Percentiles rank a stretch among this genome's conserved stretches.
phyloP scores from a whole-genome alignment of 768 basidiomycete species.

The Crucibulum laeve region DNA sequence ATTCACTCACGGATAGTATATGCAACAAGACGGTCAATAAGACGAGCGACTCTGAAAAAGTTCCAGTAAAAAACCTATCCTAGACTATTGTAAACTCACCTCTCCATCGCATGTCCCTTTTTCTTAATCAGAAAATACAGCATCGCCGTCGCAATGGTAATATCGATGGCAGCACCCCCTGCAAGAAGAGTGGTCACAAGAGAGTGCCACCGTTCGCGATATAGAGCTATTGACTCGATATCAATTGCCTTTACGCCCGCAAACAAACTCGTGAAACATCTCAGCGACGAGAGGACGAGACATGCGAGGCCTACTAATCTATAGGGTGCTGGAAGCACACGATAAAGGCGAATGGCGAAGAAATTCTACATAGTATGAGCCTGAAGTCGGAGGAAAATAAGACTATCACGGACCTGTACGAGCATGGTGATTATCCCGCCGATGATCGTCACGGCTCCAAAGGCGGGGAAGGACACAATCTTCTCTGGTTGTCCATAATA shows the following conservation, averaged over 20 bases:
- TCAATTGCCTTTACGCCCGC: not conserved
- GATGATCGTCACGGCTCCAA: slow-evolving; percentile 16
- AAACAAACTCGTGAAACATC: not conserved
- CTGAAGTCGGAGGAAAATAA: not conserved
- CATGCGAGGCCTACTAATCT: not conserved
- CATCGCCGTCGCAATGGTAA: not conserved
- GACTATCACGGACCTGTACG: slow-evolving; percentile 19
- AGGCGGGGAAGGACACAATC: slow-evolving; percentile 14
- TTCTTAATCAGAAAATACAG: not conserved
- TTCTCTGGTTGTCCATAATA: slow-evolving; percentile 16
- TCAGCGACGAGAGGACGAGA: not conserved
- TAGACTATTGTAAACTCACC: not conserved
- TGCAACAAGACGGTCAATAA: not conserved
- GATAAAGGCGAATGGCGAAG: not conserved
- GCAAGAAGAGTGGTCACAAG: not conserved
- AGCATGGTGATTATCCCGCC: slow-evolving; percentile 23
- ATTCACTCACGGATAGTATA: not conserved
- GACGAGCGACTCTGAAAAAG: not conserved
- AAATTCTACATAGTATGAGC: not conserved
- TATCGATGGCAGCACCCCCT: not conserved
- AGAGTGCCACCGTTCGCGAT: not conserved
- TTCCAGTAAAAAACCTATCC: not conserved
- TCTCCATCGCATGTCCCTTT: not conserved
- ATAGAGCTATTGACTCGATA: not conserved
- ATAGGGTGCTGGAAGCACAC: not conserved